Conservation (phyloP, 1,139 yeast species). For the Pichiaceae sp. region DNA sequence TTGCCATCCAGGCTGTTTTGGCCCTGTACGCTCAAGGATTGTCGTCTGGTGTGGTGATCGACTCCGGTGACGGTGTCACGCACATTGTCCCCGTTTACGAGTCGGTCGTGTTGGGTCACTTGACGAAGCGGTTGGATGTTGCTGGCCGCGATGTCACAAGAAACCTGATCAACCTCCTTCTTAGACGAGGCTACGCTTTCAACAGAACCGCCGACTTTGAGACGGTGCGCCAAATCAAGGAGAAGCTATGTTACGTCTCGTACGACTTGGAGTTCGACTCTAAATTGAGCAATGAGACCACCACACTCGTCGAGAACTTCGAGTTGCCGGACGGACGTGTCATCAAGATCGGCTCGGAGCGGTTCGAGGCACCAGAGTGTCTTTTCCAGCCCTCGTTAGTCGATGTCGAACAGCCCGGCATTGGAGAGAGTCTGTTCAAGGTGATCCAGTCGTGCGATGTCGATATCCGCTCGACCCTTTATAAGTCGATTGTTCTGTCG, state of each 20-base stretch:
- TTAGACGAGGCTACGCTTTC: constrained; percentile 96
- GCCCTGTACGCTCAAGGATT: constrained; percentile 97
- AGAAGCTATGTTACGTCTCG: constrained; percentile 89
- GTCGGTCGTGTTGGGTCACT: constrained; percentile 87
- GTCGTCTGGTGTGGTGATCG: constrained; percentile 97
- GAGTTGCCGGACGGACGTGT: constrained; percentile 96
- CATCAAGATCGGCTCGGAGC: constrained; percentile 88
- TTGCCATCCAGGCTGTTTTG: constrained; percentile 95
- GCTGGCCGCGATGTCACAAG: constrained; percentile 98
- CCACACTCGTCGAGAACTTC: constrained; percentile 82
- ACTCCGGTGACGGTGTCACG: constrained; percentile 81
- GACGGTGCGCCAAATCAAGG: constrained; percentile 96
- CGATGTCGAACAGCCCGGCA: constrained; percentile 97
- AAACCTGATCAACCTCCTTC: constrained; percentile 77
- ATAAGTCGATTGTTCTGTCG: constrained; percentile 69
- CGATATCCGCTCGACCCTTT: constrained; percentile 82
- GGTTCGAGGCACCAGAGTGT: constrained; percentile 98
- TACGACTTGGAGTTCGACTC: constrained; percentile 88
- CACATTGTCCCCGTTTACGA: constrained; percentile 98
- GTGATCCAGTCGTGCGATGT: constrained; percentile 93
- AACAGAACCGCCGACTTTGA: constrained; percentile 98
- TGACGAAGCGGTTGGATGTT: constrained; percentile 86
- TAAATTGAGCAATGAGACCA: constrained; percentile 84
- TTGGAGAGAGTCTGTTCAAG: constrained; percentile 86
- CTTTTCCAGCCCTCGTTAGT: constrained; percentile 93